Percentiles rank a stretch among this genome's conserved stretches.
These are phyloP conservation scores for Ceratocystis destructans DNA, from an alignment of 2,329 filamentous ascomycete species.

Conservation along the genomic window DNA sequence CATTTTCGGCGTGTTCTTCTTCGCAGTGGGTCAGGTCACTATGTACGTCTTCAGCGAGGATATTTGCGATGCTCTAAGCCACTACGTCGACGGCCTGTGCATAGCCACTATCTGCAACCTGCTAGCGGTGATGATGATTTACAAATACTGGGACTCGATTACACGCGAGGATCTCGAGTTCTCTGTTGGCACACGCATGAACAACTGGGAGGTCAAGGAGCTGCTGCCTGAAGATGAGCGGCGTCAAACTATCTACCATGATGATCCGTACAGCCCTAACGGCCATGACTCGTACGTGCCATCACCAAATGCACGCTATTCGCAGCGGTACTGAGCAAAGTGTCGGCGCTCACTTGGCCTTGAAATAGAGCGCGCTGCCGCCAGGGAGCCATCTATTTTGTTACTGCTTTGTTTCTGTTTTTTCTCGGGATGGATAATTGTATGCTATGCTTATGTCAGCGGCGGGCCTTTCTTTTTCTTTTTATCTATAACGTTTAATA, in stretches of 20 bases:
- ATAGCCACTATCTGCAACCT: slow-evolving; percentile 90
- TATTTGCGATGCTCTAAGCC: slow-evolving; percentile 72
- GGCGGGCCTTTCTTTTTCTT: not conserved
- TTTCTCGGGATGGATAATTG: not conserved
- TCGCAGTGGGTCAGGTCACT: slow-evolving; percentile 81
- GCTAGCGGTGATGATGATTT: slow-evolving; percentile 97
- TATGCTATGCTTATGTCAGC: slow-evolving; percentile 7
- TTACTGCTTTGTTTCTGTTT: not conserved
- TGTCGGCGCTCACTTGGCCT: not conserved
- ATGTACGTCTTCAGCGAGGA: slow-evolving; percentile 77
- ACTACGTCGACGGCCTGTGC: slow-evolving; percentile 90
- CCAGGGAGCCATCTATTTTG: not conserved
- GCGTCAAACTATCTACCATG: slow-evolving; percentile 56
- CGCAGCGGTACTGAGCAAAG: slow-evolving; percentile 16
- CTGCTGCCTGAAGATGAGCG: slow-evolving; percentile 68
- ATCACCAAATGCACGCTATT: slow-evolving; percentile 10
- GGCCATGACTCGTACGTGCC: slow-evolving; percentile 21
- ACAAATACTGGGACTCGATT: slow-evolving; percentile 99
- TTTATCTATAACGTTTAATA: not conserved
- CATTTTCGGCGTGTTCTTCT: slow-evolving; percentile 77
- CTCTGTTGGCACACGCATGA: slow-evolving; percentile 84
- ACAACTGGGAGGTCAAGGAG: slow-evolving; percentile 98
- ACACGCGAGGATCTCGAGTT: slow-evolving; percentile 97
- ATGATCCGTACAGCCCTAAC: slow-evolving; percentile 48
- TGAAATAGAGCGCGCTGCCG: not conserved